phyloP scores from a whole-genome alignment of 192 early-diverging fungal genomes.

The Coemansia erecta region DNA sequence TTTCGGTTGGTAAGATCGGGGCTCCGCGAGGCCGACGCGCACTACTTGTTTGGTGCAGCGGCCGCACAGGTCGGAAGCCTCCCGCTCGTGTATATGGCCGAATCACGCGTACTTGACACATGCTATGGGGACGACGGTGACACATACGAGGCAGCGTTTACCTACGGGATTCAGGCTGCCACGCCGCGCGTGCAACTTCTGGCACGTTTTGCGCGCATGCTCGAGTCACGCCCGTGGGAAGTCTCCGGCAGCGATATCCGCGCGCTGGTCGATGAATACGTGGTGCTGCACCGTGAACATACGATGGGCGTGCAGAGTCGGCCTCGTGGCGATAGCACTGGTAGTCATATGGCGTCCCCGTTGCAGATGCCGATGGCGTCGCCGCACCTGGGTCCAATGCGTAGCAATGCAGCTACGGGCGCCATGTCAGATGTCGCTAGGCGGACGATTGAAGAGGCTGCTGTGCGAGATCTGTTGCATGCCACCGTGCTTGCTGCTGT shows the following conservation, averaged over 20 bases:
- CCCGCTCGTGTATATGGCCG: slow-evolving; percentile 42
- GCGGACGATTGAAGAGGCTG: slow-evolving; percentile 31
- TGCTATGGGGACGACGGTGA: slow-evolving; percentile 32
- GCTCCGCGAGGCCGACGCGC: slow-evolving; percentile 34
- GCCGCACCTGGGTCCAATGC: slow-evolving; percentile 12
- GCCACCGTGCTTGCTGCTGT: slow-evolving; percentile 32
- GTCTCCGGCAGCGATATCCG: slow-evolving; percentile 26
- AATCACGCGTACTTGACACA: slow-evolving; percentile 21
- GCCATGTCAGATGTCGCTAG: slow-evolving; percentile 16
- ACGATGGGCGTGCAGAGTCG: slow-evolving; percentile 9
- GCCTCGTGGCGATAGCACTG: slow-evolving; percentile 25
- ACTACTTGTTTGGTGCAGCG: slow-evolving; percentile 39
- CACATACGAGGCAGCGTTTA: slow-evolving; percentile 29
- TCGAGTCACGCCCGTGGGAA: slow-evolving; percentile 24
- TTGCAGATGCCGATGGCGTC: not conserved
- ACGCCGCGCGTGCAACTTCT: slow-evolving; percentile 30
- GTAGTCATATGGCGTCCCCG: slow-evolving; percentile 1
- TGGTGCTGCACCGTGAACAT: slow-evolving; percentile 16
- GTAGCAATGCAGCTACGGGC: slow-evolving; percentile 30
- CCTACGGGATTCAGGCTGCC: slow-evolving; percentile 24
- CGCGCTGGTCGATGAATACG: slow-evolving; percentile 29
- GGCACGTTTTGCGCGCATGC: slow-evolving; percentile 27
- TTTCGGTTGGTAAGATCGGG: slow-evolving; percentile 28
- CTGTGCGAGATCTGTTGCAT: slow-evolving; percentile 42
- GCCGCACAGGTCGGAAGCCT: slow-evolving; percentile 40